These are phyloP conservation scores for Solanum paucissectum DNA, from an alignment of 257 asterid species.

Conservation along the genomic window DNA sequence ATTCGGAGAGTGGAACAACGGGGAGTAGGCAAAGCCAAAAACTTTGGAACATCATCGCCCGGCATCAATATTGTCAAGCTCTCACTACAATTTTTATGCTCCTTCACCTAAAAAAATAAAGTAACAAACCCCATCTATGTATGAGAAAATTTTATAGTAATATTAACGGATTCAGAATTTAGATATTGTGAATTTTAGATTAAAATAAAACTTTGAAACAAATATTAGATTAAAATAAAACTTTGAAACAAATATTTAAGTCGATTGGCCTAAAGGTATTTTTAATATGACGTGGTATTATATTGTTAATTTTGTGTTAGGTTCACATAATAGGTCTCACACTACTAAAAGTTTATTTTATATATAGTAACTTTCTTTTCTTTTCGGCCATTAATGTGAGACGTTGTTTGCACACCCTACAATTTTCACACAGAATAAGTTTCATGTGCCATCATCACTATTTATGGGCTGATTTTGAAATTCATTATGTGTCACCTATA, in stretches of 20 bases:
- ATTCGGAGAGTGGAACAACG: background rate
- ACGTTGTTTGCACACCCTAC: accelerated
- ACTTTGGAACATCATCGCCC: slow-evolving; percentile 10
- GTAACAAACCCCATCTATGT: background rate
- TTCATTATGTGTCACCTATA: background rate
- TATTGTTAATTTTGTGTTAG: background rate
- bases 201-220: no score
- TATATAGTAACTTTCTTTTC: background rate
- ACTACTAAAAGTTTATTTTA: background rate
- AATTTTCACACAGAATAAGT: background rate
- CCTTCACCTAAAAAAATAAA: background rate
- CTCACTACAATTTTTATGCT: background rate
- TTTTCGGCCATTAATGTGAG: accelerated
- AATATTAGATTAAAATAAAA: background rate
- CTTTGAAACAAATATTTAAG: background rate
- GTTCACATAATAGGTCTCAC: background rate
- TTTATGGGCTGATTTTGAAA: background rate
- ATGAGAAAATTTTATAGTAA: background rate
- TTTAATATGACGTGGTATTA: background rate
- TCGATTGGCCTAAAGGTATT: accelerated
- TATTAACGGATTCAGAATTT: background rate
- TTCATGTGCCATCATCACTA: background rate
- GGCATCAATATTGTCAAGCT: slow-evolving; percentile 16
- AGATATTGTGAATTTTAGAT: background rate
- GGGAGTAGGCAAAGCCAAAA: slow-evolving; percentile 10